Base-by-base conservation (phyloP, 371 early-diverging fungal species). In the Mucor velutinosus region DNA sequence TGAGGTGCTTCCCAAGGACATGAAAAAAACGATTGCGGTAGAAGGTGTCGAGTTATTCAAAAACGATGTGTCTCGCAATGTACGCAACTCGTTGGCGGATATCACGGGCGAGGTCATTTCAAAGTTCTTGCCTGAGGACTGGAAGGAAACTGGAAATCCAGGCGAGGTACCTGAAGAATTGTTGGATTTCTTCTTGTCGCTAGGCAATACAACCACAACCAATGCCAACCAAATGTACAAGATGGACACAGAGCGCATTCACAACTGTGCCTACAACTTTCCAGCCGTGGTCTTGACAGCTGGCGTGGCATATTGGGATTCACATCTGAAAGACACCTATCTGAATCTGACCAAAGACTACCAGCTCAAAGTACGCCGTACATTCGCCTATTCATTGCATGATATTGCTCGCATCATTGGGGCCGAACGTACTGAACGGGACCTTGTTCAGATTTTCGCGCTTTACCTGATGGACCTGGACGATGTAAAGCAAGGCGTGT, bases 211-310 rank as follows among this genome's bases (percentile, higher is more conserved):
- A 55, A 73, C 62, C 5, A 73, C 64, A 41, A 59, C 69, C 17
- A 73, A 71, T 30, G 27, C 64, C n/a, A 68, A 63, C 32, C 77
- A 79, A 58, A 66, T 80, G 65, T 76, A 70, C 49, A 78, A 70
- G 32, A 43, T 69, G 43, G 80, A 82, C 8, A 71, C 76, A 4
- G 83, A 82, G 45, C 78, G 79, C 8, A 75, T 81, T 17, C 67
- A 80, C 33, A 76, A 80, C 60, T 86, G 86, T 41, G 84, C 86
- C 27, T 83, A 79, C 58, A 86, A 78, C 32, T 86, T 82, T 61
- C 86, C 86, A 39, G 86, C 81, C 23, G 84, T 82, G 15, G 69
- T 81, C n/a, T 67, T 86, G 61, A 83, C 86, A 12, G 82, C 82
- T 7, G 86, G 86, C 11, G 80, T 67, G 7, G 73, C 56, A 2